Evolutionary conservation across 2,329 filamentous ascomycete species (phyloP).

Genomic region (Ophiosphaerella korrae): DNA sequence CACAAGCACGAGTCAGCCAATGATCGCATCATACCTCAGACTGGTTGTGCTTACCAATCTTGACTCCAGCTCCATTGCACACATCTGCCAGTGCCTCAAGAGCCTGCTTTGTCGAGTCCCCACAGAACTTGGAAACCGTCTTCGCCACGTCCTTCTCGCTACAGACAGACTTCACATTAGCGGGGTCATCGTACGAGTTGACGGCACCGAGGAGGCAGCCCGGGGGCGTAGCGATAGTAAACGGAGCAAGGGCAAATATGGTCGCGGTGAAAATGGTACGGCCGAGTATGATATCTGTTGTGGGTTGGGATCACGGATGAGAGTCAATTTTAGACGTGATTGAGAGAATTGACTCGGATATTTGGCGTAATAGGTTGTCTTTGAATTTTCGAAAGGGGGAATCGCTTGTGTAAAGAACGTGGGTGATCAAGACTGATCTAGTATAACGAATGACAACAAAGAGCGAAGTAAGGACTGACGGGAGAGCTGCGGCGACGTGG

Average conservation of each 20-base stretch:
- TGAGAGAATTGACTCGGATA: too few relatives aligned
- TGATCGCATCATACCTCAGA: too few relatives aligned
- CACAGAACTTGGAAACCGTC: conserved; percentile 32
- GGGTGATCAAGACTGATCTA: not conserved
- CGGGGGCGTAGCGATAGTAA: conserved; percentile 30
- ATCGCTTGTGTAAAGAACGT: conserved; percentile 8
- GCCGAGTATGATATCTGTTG: conserved; percentile 31
- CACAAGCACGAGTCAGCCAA: not conserved
- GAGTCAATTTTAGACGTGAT: too few relatives aligned
- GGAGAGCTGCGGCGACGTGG: not conserved
- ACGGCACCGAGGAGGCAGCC: conserved; percentile 39
- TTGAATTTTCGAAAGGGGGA: too few relatives aligned
- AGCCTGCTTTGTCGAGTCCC: conserved; percentile 26
- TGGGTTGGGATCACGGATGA: too few relatives aligned
- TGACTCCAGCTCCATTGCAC: conserved; percentile 31
- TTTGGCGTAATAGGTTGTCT: too few relatives aligned
- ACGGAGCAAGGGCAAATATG: conserved; percentile 29
- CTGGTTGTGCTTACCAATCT: conserved; percentile 33
- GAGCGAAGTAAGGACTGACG: conserved; percentile 4
- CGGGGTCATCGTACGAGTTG: conserved; percentile 34
- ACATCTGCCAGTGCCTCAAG: conserved; percentile 35
- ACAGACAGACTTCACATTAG: conserved; percentile 35
- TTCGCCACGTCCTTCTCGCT: conserved; percentile 29
- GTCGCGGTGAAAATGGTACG: conserved; percentile 33
- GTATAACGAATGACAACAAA: not conserved